Evolutionary conservation across 352 stramenopile genomes (phyloP).

Genomic region (Phytophthora pluvialis): DNA sequence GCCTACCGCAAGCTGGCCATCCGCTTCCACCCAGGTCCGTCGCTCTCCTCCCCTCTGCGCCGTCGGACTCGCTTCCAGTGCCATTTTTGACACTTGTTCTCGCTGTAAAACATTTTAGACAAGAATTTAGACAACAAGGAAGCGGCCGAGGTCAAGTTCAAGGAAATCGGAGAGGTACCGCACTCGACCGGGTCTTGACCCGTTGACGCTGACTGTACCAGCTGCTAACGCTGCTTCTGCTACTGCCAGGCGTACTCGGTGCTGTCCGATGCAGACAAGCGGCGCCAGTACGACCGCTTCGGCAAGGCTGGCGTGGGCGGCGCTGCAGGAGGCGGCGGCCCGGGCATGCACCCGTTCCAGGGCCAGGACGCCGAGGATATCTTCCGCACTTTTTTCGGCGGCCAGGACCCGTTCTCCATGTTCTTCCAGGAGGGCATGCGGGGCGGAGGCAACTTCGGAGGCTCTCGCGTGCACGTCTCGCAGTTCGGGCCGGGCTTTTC

Average conservation of each 20-base stretch:
- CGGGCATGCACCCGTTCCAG: constrained; percentile 63
- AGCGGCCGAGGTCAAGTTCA: constrained; percentile 90
- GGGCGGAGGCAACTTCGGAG: constrained; percentile 51
- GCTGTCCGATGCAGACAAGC: constrained; percentile 89
- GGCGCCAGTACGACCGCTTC: constrained; percentile 92
- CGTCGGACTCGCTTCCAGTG: neutral
- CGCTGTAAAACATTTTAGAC: constrained; percentile 45
- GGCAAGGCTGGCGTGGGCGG: constrained; percentile 78
- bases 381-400: constrained; percentile 83
- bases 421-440: constrained; percentile 83
- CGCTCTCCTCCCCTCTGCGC: neutral
- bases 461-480: constrained; percentile 75
- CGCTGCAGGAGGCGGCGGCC: constrained; percentile 35
- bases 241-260: constrained; percentile 85
- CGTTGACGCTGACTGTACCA: neutral
- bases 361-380: constrained; percentile 83
- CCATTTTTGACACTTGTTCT: neutral
- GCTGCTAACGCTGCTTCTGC: neutral
- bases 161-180: constrained; percentile 83
- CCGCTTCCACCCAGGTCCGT: constrained; percentile 84
- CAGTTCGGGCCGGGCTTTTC: constrained; percentile 83
- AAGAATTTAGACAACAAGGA: constrained; percentile 92
- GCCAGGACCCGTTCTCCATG: constrained; percentile 84
- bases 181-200: constrained; percentile 4
- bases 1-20: constrained; percentile 90